phyloP scores from a whole-genome alignment of 148 eudicot species.

The Camellia sinensis region DNA sequence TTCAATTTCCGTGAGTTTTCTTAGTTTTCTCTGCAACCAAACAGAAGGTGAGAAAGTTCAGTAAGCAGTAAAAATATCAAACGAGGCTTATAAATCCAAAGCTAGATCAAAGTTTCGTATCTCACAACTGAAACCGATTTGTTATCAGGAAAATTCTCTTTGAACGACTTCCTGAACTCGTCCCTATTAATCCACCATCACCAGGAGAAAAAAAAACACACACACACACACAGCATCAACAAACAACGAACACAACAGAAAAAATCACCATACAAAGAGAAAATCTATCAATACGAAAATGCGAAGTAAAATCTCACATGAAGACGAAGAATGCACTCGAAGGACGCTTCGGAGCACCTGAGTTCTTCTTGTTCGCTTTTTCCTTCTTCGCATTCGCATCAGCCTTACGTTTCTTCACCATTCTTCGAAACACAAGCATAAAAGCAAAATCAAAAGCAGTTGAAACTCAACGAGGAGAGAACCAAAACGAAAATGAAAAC shows the following conservation, averaged over 20 bases:
- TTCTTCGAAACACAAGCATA: slow-evolving; percentile 8
- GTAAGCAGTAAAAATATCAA: too few relatives aligned
- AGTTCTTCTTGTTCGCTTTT: slow-evolving; percentile 17
- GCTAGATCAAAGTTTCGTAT: background rate
- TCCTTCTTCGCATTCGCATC: slow-evolving; percentile 8
- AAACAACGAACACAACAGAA: background rate
- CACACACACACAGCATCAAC: background rate
- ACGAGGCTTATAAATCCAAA: background rate
- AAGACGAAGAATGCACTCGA: slow-evolving; percentile 30
- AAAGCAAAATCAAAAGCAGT: background rate
- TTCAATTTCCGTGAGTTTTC: background rate
- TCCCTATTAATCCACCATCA: slow-evolving; percentile 24
- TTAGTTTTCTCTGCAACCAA: background rate
- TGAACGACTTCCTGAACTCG: slow-evolving; percentile 35
- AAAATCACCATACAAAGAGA: background rate
- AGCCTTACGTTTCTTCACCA: slow-evolving; percentile 23
- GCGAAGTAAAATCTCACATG: slow-evolving; percentile 20
- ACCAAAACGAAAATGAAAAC: background rate
- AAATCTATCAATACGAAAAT: background rate
- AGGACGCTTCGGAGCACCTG: slow-evolving; percentile 42
- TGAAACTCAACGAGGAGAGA: background rate
- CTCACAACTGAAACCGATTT: slow-evolving; percentile 32
- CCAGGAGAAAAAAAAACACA: background rate
- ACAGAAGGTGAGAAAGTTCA: background rate
- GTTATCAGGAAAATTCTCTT: slow-evolving; percentile 40